These are phyloP conservation scores for Cutaneotrichosporon cutaneum DNA, from an alignment of 1,284 basidiomycete genomes.

Conservation along the genomic window DNA sequence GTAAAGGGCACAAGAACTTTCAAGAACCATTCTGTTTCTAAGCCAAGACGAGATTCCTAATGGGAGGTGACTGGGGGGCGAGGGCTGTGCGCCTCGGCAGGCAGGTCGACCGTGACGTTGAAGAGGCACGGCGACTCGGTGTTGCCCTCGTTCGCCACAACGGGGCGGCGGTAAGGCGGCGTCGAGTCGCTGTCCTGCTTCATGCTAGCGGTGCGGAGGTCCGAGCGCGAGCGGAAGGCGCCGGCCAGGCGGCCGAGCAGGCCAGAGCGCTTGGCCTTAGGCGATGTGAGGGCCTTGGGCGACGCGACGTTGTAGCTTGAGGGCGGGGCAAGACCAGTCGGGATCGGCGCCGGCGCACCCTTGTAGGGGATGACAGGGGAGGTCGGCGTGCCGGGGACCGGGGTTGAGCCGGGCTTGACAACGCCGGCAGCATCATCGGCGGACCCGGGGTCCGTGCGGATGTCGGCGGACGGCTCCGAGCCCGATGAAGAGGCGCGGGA, in stretches of 20 bases:
- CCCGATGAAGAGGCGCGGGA: conserved; percentile 4
- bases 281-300: too few relatives aligned
- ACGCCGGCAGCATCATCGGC: background rate
- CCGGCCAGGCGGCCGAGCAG: conserved; percentile 17
- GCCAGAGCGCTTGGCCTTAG: background rate
- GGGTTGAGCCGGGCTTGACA: background rate
- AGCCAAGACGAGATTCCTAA: background rate
- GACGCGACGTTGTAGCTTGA: background rate
- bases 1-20: too few relatives aligned
- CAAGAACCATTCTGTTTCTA: background rate
- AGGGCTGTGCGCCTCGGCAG: background rate
- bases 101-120: conserved; percentile 21
- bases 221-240: conserved; percentile 20
- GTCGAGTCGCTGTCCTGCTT: background rate
- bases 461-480: conserved; percentile 14
- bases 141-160: conserved; percentile 25
- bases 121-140: conserved; percentile 27
- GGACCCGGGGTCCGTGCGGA: conserved; percentile 17
- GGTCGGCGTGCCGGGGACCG: background rate
- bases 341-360: background rate
- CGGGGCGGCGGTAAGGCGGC: conserved; percentile 20
- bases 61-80: background rate
- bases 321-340: background rate
- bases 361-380: background rate
- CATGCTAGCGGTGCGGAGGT: conserved; percentile 13